A percentile compares a stretch with the other conserved stretches of the same genome.
Evolutionary conservation across 176 grass and related monocot species (phyloP).

Genomic region (Oryza rufipogon): DNA sequence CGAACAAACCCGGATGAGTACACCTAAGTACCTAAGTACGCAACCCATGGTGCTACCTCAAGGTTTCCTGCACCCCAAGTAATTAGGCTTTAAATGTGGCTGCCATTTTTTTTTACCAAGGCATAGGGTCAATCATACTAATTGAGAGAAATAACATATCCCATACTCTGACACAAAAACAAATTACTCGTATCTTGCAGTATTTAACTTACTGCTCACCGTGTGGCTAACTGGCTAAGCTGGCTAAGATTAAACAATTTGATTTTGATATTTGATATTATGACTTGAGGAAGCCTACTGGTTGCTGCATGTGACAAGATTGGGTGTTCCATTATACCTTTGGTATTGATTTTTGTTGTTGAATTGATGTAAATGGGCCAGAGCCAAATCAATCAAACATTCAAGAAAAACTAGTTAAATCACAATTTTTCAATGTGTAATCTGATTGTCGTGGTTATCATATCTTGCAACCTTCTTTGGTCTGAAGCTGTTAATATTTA

Average conservation of each 20-base stretch:
- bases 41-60: neutral
- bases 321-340: constrained; percentile 9
- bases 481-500: neutral
- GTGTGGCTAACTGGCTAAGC: neutral
- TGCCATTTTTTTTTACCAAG: constrained; percentile 23
- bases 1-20: constrained; percentile 42
- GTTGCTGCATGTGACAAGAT: constrained; percentile 52
- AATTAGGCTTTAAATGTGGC: constrained; percentile 1
- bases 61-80: neutral
- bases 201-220: neutral
- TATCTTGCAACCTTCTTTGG: neutral
- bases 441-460: neutral
- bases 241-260: constrained; percentile 12
- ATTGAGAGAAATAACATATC: neutral
- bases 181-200: neutral
- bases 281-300: neutral
- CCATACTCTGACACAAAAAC: neutral
- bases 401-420: constrained; percentile 51
- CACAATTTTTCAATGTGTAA: constrained; percentile 34
- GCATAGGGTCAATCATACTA: constrained; percentile 4
- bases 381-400: constrained; percentile 35
- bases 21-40: constrained; percentile 27
- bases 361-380: constrained; percentile 43
- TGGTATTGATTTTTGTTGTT: constrained; percentile 31
- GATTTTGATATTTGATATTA: neutral